Conservation (phyloP, 192 early-diverging fungal species). For the Spizellomyces punctatus region DNA sequence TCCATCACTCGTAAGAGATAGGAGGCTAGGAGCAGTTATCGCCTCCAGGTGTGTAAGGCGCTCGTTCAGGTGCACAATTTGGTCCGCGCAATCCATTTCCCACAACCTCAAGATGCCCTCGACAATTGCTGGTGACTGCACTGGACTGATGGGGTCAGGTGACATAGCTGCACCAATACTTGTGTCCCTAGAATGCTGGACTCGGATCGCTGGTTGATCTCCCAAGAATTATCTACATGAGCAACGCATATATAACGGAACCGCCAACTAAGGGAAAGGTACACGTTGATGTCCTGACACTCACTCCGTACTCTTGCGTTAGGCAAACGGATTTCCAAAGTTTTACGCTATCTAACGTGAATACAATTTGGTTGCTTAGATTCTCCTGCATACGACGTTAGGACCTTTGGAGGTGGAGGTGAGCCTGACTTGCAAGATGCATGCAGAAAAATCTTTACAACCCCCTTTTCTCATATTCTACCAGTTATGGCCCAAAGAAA, state of each 20-base stretch:
- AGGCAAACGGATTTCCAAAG: constrained; percentile 6
- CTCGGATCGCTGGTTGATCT: too few species aligned
- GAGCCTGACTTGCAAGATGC: background rate
- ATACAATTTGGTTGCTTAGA: constrained; percentile 54
- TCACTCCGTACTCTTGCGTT: background rate
- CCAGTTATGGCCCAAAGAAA: constrained; percentile 84
- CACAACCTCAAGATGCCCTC: background rate
- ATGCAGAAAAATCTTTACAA: background rate
- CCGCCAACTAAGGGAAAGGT: constrained; percentile 48
- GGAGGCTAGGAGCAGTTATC: constrained; percentile 25
- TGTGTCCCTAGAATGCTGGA: too few species aligned
- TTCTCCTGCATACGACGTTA: constrained; percentile 79
- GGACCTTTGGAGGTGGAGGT: constrained; percentile 92
- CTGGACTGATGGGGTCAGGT: too few species aligned
- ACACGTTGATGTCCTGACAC: background rate
- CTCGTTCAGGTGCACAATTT: constrained; percentile 22
- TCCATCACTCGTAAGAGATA: constrained; percentile 7
- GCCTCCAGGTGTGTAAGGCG: constrained; percentile 30
- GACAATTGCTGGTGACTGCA: too few species aligned
- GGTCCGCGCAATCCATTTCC: background rate
- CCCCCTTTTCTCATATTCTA: background rate
- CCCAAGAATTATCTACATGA: constrained; percentile 6
- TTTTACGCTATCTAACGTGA: background rate
- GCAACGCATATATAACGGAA: constrained; percentile 46
- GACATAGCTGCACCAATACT: too few species aligned